These are phyloP conservation scores for Stromatinia cepivora DNA, from an alignment of 2,329 filamentous ascomycete genomes.

Conservation along the genomic window DNA sequence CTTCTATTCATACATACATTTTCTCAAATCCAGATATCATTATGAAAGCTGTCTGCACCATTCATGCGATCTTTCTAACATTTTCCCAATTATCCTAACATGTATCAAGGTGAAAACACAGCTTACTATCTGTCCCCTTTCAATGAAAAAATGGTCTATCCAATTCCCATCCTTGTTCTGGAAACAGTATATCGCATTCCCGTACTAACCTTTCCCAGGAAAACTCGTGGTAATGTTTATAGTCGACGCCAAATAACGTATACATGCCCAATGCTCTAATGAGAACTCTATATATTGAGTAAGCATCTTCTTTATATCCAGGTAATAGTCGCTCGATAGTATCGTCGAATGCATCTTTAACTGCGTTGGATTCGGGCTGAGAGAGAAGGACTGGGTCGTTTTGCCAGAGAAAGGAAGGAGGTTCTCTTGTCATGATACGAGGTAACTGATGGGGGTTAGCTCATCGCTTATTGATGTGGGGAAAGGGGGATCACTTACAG, in stretches of 20 bases:
- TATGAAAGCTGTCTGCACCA: no score
- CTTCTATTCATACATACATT: no score
- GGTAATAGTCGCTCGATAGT: not conserved
- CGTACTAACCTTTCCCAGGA: not conserved
- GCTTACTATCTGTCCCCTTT: no score
- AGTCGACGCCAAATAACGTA: not conserved
- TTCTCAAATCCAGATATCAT: no score
- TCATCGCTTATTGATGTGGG: not conserved
- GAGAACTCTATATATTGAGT: not conserved
- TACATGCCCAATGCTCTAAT: not conserved
- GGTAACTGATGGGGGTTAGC: not conserved
- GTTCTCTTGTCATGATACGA: slow-evolving; percentile 4
- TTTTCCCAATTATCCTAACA: no score
- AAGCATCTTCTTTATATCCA: not conserved
- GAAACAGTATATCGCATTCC: not conserved
- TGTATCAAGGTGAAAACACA: no score
- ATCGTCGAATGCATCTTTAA: not conserved
- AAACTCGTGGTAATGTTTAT: not conserved
- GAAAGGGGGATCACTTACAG: not conserved
- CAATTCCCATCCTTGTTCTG: not conserved
- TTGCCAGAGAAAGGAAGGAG: not conserved
- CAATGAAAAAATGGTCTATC: no score
- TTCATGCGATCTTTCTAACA: no score
- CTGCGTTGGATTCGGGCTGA: not conserved
- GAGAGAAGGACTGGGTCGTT: not conserved